Evolutionary conservation across 2,329 filamentous ascomycete species (phyloP).

Genomic region (Aureobasidium sp.): DNA sequence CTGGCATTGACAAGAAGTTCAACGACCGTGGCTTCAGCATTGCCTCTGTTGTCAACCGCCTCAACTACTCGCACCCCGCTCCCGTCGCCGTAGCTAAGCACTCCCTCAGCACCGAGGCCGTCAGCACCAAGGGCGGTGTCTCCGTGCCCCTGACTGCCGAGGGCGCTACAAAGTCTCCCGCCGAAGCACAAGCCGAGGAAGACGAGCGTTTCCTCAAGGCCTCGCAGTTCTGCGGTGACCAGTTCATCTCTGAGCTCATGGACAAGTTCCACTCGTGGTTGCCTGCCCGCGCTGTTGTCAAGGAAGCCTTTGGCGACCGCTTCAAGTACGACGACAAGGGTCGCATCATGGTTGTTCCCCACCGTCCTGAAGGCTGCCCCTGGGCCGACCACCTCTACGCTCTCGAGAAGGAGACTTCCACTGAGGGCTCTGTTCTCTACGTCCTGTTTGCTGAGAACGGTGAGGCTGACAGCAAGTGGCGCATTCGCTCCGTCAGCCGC

Average conservation of each 20-base stretch:
- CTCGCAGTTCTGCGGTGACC: conserved; percentile 75
- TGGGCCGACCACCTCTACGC: conserved; percentile 97
- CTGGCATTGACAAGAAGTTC: conserved; percentile 74
- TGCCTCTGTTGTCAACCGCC: conserved; percentile 77
- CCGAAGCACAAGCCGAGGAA: conserved; percentile 57
- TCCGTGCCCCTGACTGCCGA: neutral
- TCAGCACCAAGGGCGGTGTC: conserved; percentile 6
- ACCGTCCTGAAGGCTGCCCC: conserved; percentile 61
- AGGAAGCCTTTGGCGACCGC: conserved; percentile 63
- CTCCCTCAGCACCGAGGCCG: conserved; percentile 11
- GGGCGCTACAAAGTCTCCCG: conserved; percentile 23
- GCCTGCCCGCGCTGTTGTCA: conserved; percentile 73
- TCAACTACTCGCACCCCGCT: conserved; percentile 53
- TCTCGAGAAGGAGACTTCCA: conserved; percentile 56
- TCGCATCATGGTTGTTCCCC: conserved; percentile 65
- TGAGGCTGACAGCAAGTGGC: conserved; percentile 72
- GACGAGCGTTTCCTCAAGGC: conserved; percentile 72
- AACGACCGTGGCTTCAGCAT: conserved; percentile 74
- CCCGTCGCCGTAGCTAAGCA: conserved; percentile 24
- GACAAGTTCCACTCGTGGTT: conserved; percentile 73
- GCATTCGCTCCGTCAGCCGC: conserved; percentile 84
- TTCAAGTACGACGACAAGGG: conserved; percentile 61
- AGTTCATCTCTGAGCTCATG: conserved; percentile 73
- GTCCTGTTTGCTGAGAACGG: conserved; percentile 85
- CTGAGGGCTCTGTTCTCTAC: conserved; percentile 58